Conservation (phyloP, 805 yeast genomes). For the Komagataella phaffii region DNA sequence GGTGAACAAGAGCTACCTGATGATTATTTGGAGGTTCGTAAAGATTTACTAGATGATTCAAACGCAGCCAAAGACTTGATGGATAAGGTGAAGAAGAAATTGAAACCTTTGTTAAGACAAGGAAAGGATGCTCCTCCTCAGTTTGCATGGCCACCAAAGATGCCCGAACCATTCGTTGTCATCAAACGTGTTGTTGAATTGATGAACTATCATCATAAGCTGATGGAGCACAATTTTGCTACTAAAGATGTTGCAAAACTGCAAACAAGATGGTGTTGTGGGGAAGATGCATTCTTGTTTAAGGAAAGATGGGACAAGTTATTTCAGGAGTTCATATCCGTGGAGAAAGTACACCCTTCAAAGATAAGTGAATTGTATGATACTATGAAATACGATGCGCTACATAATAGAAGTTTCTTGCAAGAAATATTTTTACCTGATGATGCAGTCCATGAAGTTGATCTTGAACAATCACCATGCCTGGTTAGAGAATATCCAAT, state of each 20-base stretch:
- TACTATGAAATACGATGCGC: conserved; percentile 96
- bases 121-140: conserved; percentile 97
- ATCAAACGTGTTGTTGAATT: conserved; percentile 88
- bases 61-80: conserved; percentile 96
- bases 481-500: conserved; percentile 63
- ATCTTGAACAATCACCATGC: conserved; percentile 30
- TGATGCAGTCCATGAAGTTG: conserved; percentile 26
- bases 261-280: conserved; percentile 90
- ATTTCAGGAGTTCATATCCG: conserved; percentile 80
- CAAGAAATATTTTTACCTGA: conserved; percentile 69
- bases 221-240: conserved; percentile 71
- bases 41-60: conserved; percentile 87
- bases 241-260: conserved; percentile 50
- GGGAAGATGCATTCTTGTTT: conserved; percentile 83
- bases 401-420: conserved; percentile 84
- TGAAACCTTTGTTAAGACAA: conserved; percentile 86
- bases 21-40: conserved; percentile 69
- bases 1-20: conserved; percentile 62
- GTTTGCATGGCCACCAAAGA: conserved; percentile 96
- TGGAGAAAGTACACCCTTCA: conserved; percentile 95
- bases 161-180: conserved; percentile 95
- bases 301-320: conserved; percentile 96
- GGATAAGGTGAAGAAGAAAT: conserved; percentile 95
- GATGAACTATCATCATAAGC: conserved; percentile 80
- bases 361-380: conserved; percentile 94